These are phyloP conservation scores for Skeletonema tropicum DNA, from an alignment of 108 stramenopile species.

Conservation along the genomic window DNA sequence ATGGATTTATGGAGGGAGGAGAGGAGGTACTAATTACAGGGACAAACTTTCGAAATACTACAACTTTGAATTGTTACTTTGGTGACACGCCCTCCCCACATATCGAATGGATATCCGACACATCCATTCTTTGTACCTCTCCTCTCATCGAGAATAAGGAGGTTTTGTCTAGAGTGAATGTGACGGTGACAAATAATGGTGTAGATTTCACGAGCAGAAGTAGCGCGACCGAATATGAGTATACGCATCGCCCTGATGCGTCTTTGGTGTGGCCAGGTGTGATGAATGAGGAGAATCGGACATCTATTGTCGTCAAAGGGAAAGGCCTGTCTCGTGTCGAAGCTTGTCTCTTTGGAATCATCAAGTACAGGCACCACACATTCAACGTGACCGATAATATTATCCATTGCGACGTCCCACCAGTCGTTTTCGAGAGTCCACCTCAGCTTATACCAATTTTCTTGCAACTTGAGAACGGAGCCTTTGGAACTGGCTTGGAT, in stretches of 20 bases:
- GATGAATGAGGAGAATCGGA: constrained; percentile 20
- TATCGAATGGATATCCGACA: constrained; percentile 22
- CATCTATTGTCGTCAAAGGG: constrained; percentile 32
- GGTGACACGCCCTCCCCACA: constrained; percentile 20
- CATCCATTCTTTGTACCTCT: constrained; percentile 27
- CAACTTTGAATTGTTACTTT: constrained; percentile 34
- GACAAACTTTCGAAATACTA: constrained; percentile 19
- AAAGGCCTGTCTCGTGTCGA: constrained; percentile 15
- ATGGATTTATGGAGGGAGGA: constrained; percentile 46
- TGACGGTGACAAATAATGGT: constrained; percentile 50
- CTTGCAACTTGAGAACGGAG: constrained; percentile 36
- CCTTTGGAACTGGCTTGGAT: constrained; percentile 26
- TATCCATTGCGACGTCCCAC: constrained; percentile 29
- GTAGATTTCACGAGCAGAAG: constrained; percentile 35
- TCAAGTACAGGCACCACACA: constrained; percentile 13
- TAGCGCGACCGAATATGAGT: constrained; percentile 13
- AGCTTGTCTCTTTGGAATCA: constrained; percentile 30
- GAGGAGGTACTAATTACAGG: constrained; percentile 30
- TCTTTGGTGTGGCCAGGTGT: constrained; percentile 16
- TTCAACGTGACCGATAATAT: constrained; percentile 22
- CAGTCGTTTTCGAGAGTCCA: constrained; percentile 6
- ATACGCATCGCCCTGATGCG: constrained; percentile 37
- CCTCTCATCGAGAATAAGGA: not conserved
- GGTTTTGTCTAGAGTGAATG: constrained; percentile 1
- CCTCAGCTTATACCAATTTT: not conserved